Evolutionary conservation across 177 flowering plant species (phyloP), one percentile per base, ranked within the genome.

Genomic region (Vitis hybrid): DNA sequence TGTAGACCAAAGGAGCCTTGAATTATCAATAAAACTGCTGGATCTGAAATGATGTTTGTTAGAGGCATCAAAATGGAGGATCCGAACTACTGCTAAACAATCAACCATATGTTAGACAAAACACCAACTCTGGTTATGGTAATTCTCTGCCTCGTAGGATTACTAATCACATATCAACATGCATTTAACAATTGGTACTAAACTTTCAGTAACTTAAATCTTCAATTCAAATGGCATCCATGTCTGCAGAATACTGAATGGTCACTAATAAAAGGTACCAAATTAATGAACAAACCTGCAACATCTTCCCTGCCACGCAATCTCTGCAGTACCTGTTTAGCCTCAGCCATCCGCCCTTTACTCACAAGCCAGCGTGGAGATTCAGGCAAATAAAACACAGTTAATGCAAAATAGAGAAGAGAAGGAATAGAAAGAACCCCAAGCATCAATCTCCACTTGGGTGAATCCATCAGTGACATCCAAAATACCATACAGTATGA

Each of bases 291-390:
- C 75, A 15, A 55, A 83, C 86, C 86, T 76, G 83, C 66, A 67
- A 83, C 86, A 72, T 83, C 86, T 56, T 81, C 84, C 52, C 75
- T 76, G 63, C 84, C 86, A 2, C 82, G 79, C 21, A 83, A 60
- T 55, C 59, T 64, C 70, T 78, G 86, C 52, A 83, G 55, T 19
- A 83, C 84, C 50, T 58, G 55, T 72, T 76, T 81, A 24, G 84
- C 86, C 72, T 80, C 84, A 30, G 16, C 60, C 84, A 81, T 81
- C 72, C 66, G 65, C 3, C 86, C 83, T 73, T 83, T 78, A 58
- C 86, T 79, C 16, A 81, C 86, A n/a, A 83, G 82, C 86, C 86
- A 83, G 58, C 86, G 72, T 7, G 86, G 86, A 62, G 86, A 83
- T 69, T 83, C 86, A 11, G 86, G 86, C 71, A 83, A 70, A 76